Base-by-base conservation (phyloP, 1,284 basidiomycete species). In the Moesziomyces parantarcticus region DNA sequence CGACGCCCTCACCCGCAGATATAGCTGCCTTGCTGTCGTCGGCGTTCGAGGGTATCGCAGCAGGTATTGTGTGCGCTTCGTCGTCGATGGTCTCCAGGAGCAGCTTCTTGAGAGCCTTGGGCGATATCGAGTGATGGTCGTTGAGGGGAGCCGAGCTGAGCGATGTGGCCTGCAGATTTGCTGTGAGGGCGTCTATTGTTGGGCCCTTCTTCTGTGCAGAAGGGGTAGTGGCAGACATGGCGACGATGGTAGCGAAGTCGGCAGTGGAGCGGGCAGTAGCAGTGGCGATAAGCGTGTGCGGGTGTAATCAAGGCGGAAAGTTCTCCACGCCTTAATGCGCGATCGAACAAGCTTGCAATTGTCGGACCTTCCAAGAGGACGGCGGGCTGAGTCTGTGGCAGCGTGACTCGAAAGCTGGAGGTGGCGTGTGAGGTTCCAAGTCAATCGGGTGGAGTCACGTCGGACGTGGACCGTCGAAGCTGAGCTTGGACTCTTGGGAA, bases 151-250 rank as follows among this genome's bases (percentile, higher is more conserved):
- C 42, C 25, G 64, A 26, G 8, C 42, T 18, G 36, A 69, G 21
- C 18, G 45, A 45, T 45, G 49, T 58, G 18, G 58, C 47, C 41
- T 68, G 46, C 6, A 76, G 55, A 29, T 70, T 52, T 20, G 71
- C 58, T 5, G 76, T 75, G 23, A 78, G 68, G n/a, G 65, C 61
- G 50, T 78, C 76, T 62, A 78, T 67, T 58, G 71, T 69, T 1
- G 67, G 60, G 3, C 22, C 58, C 57, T 67, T 71, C 22, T 71
- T 75, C 45, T 64, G 52, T 46, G 59, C 21, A 16, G 62, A 43
- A 34, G 62, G 18, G 10, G 47, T 36, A 21, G 43, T 34, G 14
- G 62, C 44, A n/a, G 65, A 69, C 56, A 64, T 64, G 60, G 8
- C 51, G 41, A n/a, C 5, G 2, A 13, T 10, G 9, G 21, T 26